These are phyloP conservation scores for Trichopus zeylanicus DNA, from an alignment of 116 monocot species.

Conservation along the genomic window DNA sequence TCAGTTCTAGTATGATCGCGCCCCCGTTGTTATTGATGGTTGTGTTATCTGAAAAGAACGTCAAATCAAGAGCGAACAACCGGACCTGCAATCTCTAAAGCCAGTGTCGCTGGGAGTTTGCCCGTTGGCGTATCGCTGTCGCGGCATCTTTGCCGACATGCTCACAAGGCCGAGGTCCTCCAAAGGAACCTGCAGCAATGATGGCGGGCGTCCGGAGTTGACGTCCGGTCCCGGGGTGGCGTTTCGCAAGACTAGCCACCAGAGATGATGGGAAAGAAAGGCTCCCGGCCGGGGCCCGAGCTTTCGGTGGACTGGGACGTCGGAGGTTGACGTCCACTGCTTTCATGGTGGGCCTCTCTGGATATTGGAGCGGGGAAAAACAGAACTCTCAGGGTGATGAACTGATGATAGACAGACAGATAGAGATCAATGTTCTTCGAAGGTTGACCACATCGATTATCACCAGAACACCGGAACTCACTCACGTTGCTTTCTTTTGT, in stretches of 20 bases:
- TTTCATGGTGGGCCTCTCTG: neutral
- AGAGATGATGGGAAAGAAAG: conserved; percentile 1
- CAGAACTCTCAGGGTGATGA: neutral
- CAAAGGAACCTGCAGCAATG: neutral
- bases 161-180: conserved; percentile 1
- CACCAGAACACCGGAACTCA: too few relatives aligned
- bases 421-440: too few relatives aligned
- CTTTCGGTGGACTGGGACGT: neutral
- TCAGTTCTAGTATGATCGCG: neutral
- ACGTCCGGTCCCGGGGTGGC: neutral
- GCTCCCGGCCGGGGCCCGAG: too few relatives aligned
- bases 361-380: neutral
- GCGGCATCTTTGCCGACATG: conserved; percentile 9
- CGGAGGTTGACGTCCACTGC: conserved; percentile 2
- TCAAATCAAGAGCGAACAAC: neutral
- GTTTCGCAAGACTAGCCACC: too few relatives aligned
- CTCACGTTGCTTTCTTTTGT: too few relatives aligned
- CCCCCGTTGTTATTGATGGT: neutral
- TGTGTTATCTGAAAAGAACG: neutral
- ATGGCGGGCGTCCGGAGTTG: neutral
- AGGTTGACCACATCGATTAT: too few relatives aligned
- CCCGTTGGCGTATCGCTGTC: conserved; percentile 10
- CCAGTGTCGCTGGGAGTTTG: neutral
- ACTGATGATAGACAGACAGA: neutral
- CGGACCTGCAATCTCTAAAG: neutral